phyloP scores from a whole-genome alignment of 257 asterid species.

The Eucommia ulmoides region DNA sequence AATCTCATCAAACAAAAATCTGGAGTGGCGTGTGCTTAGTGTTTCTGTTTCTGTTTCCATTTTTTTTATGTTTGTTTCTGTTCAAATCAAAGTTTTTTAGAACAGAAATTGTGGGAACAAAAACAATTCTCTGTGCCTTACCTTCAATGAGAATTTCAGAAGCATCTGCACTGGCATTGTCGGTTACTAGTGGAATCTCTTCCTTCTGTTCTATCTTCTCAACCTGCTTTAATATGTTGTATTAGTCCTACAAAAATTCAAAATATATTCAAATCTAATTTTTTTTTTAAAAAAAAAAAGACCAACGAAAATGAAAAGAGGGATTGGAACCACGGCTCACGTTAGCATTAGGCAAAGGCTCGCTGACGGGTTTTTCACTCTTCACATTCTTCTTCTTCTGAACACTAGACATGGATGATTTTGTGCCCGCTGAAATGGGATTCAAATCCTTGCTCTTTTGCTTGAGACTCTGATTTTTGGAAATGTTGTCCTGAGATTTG shows the following conservation, averaged over 20 bases:
- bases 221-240: conserved; percentile 27
- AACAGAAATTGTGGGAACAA: no score
- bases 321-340: conserved; percentile 26
- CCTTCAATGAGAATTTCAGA: conserved; percentile 18
- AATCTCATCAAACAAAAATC: no score
- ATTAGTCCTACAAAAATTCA: conserved; percentile 9
- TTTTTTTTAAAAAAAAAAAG: not conserved
- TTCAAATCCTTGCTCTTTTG: not conserved
- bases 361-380: conserved; percentile 20
- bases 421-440: conserved; percentile 1
- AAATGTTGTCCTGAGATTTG: not conserved
- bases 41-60: no score
- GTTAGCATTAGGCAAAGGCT: conserved; percentile 13
- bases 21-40: no score
- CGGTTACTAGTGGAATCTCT: no score
- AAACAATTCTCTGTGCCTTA: no score
- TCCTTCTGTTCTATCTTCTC: conserved; percentile 17
- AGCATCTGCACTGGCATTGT: no score
- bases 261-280: not conserved
- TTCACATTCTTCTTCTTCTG: conserved; percentile 25
- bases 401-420: conserved; percentile 6
- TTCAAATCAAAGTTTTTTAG: no score
- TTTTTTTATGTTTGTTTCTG: no score
- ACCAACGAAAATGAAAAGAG: not conserved
- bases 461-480: not conserved